Percentiles rank a stretch among this genome's conserved stretches.
Evolutionary conservation across 2,329 filamentous ascomycete genomes (phyloP).

Genomic region (Tricladium varicosporioides): DNA sequence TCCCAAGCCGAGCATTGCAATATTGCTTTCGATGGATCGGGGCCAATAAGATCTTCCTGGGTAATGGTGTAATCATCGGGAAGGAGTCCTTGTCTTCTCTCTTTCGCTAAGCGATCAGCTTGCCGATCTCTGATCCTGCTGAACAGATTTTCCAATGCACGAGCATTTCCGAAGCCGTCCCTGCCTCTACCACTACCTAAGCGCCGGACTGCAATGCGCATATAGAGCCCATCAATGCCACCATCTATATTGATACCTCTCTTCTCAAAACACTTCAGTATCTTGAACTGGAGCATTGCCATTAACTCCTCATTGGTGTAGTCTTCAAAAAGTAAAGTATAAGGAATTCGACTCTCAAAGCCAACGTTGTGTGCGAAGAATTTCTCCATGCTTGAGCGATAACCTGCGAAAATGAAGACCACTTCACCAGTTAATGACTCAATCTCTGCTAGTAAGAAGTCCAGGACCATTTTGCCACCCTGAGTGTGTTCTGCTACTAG

Average conservation of each 20-base stretch:
- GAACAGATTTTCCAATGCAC: slow-evolving; percentile 63
- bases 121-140: slow-evolving; percentile 56
- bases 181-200: slow-evolving; percentile 61
- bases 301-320: slow-evolving; percentile 65
- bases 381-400: slow-evolving; percentile 70
- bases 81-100: slow-evolving; percentile 38
- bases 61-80: slow-evolving; percentile 60
- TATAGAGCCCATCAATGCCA: slow-evolving; percentile 58
- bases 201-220: slow-evolving; percentile 59
- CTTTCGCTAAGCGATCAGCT: slow-evolving; percentile 49
- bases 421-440: slow-evolving; percentile 70
- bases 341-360: slow-evolving; percentile 66
- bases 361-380: slow-evolving; percentile 76
- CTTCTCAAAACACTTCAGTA: slow-evolving; percentile 52
- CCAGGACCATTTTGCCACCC: slow-evolving; percentile 61
- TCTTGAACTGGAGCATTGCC: slow-evolving; percentile 54
- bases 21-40: slow-evolving; percentile 57
- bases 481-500: slow-evolving; percentile 56
- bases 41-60: slow-evolving; percentile 70
- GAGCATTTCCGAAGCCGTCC: slow-evolving; percentile 72
- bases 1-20: slow-evolving; percentile 53
- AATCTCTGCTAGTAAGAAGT: slow-evolving; percentile 69
- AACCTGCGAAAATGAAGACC: slow-evolving; percentile 71
- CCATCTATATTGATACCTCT: slow-evolving; percentile 56
- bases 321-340: slow-evolving; percentile 64